Evolutionary conservation across 2,329 filamentous ascomycete genomes (phyloP), one percentile per base, ranked within the genome.

Genomic region (Phialophora tarda): DNA sequence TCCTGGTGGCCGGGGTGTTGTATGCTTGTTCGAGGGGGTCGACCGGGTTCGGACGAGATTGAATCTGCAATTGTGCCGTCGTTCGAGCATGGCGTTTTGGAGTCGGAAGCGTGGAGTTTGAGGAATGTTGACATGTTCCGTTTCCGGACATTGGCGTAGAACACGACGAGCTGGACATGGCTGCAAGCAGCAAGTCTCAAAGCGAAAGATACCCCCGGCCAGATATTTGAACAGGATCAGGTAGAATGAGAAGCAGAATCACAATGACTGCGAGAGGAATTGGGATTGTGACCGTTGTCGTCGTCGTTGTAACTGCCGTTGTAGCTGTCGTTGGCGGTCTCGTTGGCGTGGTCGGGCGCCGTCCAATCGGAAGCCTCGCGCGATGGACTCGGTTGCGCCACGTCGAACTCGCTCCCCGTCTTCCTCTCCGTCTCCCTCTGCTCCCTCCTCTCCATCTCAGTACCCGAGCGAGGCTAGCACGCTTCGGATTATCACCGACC

Each of bases 401-500:
- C n/a, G 21, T 50, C 57, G 10, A 12, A 32, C 44, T 61, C 47
- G 34, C 17, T 21, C 59, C 41, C 32, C 48, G 54, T 12, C 38
- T 44, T 2, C 38, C 17, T n/a, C 38, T 44, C 14, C 17, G 5
- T n/a, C 34, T 44, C 14, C 17, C 38, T n/a, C 34, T 17, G 4
- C 34, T 14, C 34, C 34, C 34, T 41, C 38, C 5, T 17, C 38
- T 44, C 6, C 38, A 8, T n/a, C 23, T 12, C 38, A 26, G 32
- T 28, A 12, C 24, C 21, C 51, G 21, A 41, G 24, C n/a, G 17
- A 53, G 21, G 11, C 44, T 51, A 11, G 54, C 11, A 24, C 48
- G 11, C 65, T 63, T 44, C 32, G 48, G 17, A 59, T 68, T 21
- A 65, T 68, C 66, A 66, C 66, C 14, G 63, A 59, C 44, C 47